phyloP scores from a whole-genome alignment of 768 basidiomycete genomes.

The Termitomyces sp. region DNA sequence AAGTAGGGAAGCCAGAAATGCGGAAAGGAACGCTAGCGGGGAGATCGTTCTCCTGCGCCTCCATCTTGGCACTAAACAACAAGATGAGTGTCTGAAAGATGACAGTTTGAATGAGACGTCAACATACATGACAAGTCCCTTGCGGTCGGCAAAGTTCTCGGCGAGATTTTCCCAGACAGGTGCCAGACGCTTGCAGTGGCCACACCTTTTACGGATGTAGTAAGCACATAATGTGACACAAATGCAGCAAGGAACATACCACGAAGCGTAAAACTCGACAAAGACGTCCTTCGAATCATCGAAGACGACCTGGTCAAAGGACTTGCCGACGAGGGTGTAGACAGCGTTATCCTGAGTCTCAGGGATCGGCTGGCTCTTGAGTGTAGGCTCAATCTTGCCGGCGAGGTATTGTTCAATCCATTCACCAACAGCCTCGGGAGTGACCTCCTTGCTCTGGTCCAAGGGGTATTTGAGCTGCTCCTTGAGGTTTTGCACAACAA shows the following conservation, averaged over 20 bases:
- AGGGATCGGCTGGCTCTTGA: conserved; percentile 91
- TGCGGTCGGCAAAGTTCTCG: conserved; percentile 72
- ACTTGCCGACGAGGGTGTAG: conserved; percentile 78
- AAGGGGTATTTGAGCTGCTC: conserved; percentile 88
- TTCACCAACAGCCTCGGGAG: conserved; percentile 47
- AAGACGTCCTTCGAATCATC: conserved; percentile 94
- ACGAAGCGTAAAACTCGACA: conserved; percentile 94
- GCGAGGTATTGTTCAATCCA: conserved; percentile 63
- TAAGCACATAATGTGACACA: background rate
- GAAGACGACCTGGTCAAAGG: conserved; percentile 81
- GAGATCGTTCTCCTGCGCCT: conserved; percentile 94
- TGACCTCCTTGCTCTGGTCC: conserved; percentile 61
- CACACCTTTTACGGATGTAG: conserved; percentile 51
- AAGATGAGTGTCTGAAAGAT: conserved; percentile 9
- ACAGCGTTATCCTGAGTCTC: conserved; percentile 79
- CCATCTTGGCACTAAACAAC: conserved; percentile 79
- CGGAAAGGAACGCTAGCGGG: conserved; percentile 87
- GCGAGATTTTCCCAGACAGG: conserved; percentile 91
- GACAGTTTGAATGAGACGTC: background rate
- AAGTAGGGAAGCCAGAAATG: conserved; percentile 84
- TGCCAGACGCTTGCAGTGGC: conserved; percentile 95
- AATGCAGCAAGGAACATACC: conserved; percentile 47
- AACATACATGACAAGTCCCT: conserved; percentile 76
- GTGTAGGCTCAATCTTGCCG: conserved; percentile 71
- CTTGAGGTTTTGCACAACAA: conserved; percentile 85